Base-by-base conservation (phyloP, 1,284 basidiomycete genomes). In the Irpex sp. region DNA sequence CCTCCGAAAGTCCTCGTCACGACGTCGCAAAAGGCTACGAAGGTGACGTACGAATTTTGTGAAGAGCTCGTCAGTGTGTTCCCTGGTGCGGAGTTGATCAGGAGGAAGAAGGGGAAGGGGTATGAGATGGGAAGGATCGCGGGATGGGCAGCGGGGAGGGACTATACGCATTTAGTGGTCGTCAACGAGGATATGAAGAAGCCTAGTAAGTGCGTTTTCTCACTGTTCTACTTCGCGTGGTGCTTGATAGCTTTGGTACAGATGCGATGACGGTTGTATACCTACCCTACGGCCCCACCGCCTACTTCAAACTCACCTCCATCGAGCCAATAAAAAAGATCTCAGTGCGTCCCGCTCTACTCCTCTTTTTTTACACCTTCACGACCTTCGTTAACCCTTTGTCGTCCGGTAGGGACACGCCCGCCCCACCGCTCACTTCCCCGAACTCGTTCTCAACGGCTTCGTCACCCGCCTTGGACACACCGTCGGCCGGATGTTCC, bases 401-500 rank as follows among this genome's bases (percentile, higher is more conserved):
- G 3, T 50, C 13, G 17, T 46, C 17, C 5, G 15, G 7, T 36
- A 95, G 91, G 94, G 94, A 19, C 97, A 98, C 74, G 97, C 95
- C 36, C 86, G 93, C 64, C 87, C 95, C 13, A 97, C 97, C 0
- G 85, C 93, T 0, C 97, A 99, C 75, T 86, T 93, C 66, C 97
- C 97, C 26, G 97, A 99, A 76, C 88, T 99, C 43, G 94, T 99
- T 54, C 83, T 99, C 26, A 98, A 98, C 77, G 92, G 92, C 70
- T 98, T 99, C 72, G 92, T 93, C 4, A 99, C 97, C 1, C 87
- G 95, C 2, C 86, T 99, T 8, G 97, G 97, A 62, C 92, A 97
- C 73, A 87, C 90, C 5, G 89, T 98, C 61, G 97, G 97, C 7
- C 85, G 93, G 36, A 89, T 99, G 80, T 95, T 99, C 75, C 97